Evolutionary conservation across 139 green algal species (phyloP), one percentile per base, ranked within the genome.

Genomic region (Haematococcus lacustris): DNA sequence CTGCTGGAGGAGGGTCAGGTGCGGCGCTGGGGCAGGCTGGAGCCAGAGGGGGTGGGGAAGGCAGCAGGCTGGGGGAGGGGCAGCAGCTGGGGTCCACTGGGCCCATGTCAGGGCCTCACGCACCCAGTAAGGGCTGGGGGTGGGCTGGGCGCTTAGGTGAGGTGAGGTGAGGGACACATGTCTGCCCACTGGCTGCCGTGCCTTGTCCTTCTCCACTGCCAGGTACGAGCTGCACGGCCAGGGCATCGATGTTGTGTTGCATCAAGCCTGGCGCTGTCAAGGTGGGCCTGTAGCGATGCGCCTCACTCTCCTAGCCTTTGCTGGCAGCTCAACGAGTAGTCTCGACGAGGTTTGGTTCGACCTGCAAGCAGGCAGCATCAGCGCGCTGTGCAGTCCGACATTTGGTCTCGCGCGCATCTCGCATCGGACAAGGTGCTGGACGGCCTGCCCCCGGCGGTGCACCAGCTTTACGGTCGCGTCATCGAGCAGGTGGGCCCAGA

Each of bases 221-320:
- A 64, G 53, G 33, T 69, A 69, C 38, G 63, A 69, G 63, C 9
- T 69, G 25, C 35, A 69, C 4, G 38, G 63, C 63, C 63, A 69
- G 63, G 63, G 63, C 63, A 32, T 69, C 3, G 63, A 73, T 3
- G 67, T 73, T 5, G 69, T 74, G 51, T 68, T n/a, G 35, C 53
- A 51, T 74, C 50, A 62, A 74, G 69, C 51, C 69, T 30, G 69
- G 69, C 38, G n/a, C 69, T 17, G 33, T 67, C 69, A 67, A 74
- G n/a, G n/a, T n/a, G n/a, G n/a, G n/a, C n/a, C n/a, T n/a, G 34
- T n/a, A n/a, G n/a, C n/a, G n/a, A n/a, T n/a, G n/a, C n/a, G n/a
- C n/a, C n/a, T n/a, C n/a, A n/a, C n/a, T n/a, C n/a, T n/a, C n/a
- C n/a, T n/a, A n/a, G n/a, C n/a, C n/a, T n/a, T n/a, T n/a, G n/a